phyloP scores from a whole-genome alignment of 106 monocot genomes.

The Dendrobium catenatum region DNA sequence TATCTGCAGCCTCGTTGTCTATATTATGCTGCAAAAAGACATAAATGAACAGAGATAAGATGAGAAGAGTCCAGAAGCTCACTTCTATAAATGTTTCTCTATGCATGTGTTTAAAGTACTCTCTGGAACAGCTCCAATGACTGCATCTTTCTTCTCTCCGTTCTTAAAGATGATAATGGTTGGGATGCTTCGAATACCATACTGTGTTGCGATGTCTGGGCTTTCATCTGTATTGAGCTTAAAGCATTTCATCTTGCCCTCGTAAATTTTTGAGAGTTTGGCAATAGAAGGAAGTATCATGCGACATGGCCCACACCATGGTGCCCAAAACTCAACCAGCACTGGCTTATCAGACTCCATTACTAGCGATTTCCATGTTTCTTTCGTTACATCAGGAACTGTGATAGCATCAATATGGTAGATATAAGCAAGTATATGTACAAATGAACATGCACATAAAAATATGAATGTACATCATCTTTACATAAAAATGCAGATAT shows the following conservation, averaged over 20 bases:
- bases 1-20: too few species aligned
- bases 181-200: constrained; percentile 59
- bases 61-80: too few species aligned
- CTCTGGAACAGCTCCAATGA: constrained; percentile 52
- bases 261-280: constrained; percentile 42
- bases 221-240: constrained; percentile 60
- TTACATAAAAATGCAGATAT: too few species aligned
- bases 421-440: too few species aligned
- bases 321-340: constrained; percentile 67
- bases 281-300: constrained; percentile 39
- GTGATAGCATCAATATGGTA: background rate
- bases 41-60: too few species aligned
- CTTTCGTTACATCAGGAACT: constrained; percentile 41
- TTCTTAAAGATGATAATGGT: constrained; percentile 49
- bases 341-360: constrained; percentile 30
- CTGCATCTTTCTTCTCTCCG: constrained; percentile 52
- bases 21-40: too few species aligned
- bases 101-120: constrained; percentile 22
- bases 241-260: constrained; percentile 33
- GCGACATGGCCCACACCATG: constrained; percentile 66
- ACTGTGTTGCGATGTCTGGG: constrained; percentile 42
- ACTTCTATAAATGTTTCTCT: constrained; percentile 21
- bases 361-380: constrained; percentile 38
- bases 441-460: too few species aligned
- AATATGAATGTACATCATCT: too few species aligned